phyloP scores from a whole-genome alignment of 2,329 filamentous ascomycete genomes.

The Talaromyces piceae region DNA sequence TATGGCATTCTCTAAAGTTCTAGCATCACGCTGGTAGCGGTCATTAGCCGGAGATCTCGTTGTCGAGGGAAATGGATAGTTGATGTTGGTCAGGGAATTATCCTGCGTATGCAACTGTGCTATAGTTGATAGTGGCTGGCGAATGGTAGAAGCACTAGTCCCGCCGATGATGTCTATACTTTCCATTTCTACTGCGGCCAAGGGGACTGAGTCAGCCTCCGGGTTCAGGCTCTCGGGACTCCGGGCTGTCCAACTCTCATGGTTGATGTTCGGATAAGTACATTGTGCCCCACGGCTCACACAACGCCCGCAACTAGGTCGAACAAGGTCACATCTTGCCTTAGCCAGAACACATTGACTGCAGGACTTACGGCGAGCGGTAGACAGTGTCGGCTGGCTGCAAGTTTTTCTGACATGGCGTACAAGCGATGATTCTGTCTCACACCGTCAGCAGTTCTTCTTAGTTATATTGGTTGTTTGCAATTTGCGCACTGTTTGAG shows the following conservation, averaged over 20 bases:
- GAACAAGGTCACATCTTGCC: neutral
- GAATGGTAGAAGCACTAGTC: neutral
- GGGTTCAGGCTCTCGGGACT: neutral
- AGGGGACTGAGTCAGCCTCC: too few species aligned
- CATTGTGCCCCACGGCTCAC: neutral
- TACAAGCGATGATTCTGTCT: neutral
- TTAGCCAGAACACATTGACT: neutral
- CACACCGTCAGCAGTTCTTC: neutral
- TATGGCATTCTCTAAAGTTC: too few species aligned
- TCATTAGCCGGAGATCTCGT: neutral
- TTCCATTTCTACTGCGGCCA: too few species aligned
- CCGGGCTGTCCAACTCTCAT: too few species aligned
- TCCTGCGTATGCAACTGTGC: neutral
- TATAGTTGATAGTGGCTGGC: neutral
- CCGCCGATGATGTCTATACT: too few species aligned
- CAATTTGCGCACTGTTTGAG: neutral
- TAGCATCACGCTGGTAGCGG: neutral
- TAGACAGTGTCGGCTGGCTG: neutral
- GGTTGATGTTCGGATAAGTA: neutral
- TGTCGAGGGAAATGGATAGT: neutral
- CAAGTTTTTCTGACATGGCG: neutral
- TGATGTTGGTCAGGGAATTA: neutral
- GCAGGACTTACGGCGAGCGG: neutral
- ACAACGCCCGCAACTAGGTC: neutral
- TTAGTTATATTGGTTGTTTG: neutral